phyloP scores from a whole-genome alignment of 2,329 filamentous ascomycete species.

The Penicillium sp. region DNA sequence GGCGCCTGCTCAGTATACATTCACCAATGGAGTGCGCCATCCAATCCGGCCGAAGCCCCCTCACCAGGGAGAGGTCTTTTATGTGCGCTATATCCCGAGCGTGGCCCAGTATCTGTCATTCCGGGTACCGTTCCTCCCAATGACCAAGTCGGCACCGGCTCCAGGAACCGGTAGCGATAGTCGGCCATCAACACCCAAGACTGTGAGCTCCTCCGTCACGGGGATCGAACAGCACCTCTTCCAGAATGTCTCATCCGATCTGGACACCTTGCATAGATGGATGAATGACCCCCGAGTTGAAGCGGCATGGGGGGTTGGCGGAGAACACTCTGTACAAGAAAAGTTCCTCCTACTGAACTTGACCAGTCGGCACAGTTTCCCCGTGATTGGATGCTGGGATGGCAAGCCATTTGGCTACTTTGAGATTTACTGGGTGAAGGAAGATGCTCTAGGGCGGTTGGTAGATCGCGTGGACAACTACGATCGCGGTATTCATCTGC shows the following conservation, averaged over 20 bases:
- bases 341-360: constrained; percentile 65
- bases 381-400: constrained; percentile 89
- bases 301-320: constrained; percentile 74
- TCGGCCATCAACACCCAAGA: constrained; percentile 25
- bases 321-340: constrained; percentile 54
- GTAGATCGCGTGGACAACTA: constrained; percentile 67
- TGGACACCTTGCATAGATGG: constrained; percentile 75
- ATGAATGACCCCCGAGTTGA: constrained; percentile 80
- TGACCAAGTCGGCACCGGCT: constrained; percentile 33
- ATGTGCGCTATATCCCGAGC: constrained; percentile 79
- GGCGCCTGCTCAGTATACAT: constrained; percentile 71
- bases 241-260: constrained; percentile 48
- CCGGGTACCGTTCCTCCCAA: constrained; percentile 66
- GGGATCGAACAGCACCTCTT: constrained; percentile 43
- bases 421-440: constrained; percentile 97
- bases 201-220: constrained; percentile 33
- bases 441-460: constrained; percentile 71
- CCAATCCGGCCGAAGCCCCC: constrained; percentile 84
- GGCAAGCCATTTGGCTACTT: constrained; percentile 95
- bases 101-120: constrained; percentile 82
- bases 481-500: constrained; percentile 80
- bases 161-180: constrained; percentile 46
- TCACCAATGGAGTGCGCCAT: constrained; percentile 74
- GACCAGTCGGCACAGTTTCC: constrained; percentile 71
- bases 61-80: constrained; percentile 85